Evolutionary conservation across 257 asterid genomes (phyloP), one percentile per base, ranked within the genome.

Genomic region (Salvia miltiorrhiza): DNA sequence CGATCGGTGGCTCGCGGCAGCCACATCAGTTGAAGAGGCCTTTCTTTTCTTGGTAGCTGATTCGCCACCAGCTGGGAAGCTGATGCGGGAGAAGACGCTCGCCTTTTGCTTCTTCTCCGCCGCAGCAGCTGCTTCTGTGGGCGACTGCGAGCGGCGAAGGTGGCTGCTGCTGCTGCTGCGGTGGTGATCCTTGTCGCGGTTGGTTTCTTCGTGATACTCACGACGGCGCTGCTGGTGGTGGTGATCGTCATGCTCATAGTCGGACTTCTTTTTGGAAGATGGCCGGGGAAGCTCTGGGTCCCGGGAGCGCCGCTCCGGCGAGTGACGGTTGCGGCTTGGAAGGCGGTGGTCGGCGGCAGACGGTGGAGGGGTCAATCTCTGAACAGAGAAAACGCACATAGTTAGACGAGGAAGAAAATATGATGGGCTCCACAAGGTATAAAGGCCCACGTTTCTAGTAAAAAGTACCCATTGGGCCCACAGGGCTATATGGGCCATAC

Each of bases 81-180:
- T 80, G 9, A 94, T 94, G 71, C 99, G 99, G 1, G 97, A 91
- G 82, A 91, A 94, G 28, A 91, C 99, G 21, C 98, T 94, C 2
- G 83, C 80, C 80, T 91, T 94, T 0, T 76, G 75, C 65, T 81
- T 86, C 89, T 79, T 85, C 21, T 82, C 90, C 0, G 82, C 79
- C 0, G 82, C 79, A 0, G 81, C 59, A 0, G 88, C 59, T 19
- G 72, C 49, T 48, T 63, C 80, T 0, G 82, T 35, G 6, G 81
- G 88, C 16, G 82, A 84, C 73, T 77, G 84, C n/a, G 88, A 75
- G 44, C 85, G 74, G 11, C 81, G 80, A 16, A 80, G 78, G 78
- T 45, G 16, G 82, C 35, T 30, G 35, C 35, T 30, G 33, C 33
- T 30, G 35, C 35, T 30, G 35, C 72, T 85, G 45, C 73, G 71